phyloP scores from a whole-genome alignment of 768 basidiomycete species.

The Rhodotorula paludigena region DNA sequence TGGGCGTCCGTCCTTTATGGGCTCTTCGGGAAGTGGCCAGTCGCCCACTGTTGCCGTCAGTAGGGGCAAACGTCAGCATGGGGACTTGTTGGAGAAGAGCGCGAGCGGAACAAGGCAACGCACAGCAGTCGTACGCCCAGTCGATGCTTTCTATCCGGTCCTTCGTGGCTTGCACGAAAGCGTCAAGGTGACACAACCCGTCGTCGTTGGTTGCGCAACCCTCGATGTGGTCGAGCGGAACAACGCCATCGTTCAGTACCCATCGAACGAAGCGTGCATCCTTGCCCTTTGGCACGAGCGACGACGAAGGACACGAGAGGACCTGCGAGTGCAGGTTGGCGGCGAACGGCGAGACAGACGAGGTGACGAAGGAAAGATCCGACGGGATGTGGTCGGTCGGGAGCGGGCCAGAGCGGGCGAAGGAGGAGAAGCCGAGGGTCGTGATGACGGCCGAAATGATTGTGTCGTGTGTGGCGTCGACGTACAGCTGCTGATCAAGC shows the following conservation, averaged over 20 bases:
- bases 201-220: constrained; percentile 68
- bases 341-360: constrained; percentile 77
- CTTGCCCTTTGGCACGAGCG: background rate
- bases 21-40: background rate
- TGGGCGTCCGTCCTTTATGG: constrained; percentile 15
- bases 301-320: constrained; percentile 54
- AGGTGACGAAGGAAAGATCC: constrained; percentile 60
- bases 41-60: constrained; percentile 6
- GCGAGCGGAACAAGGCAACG: background rate
- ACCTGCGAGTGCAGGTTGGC: constrained; percentile 67
- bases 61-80: background rate
- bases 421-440: constrained; percentile 47
- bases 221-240: constrained; percentile 68
- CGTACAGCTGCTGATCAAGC: constrained; percentile 46
- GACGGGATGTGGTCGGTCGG: constrained; percentile 47
- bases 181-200: constrained; percentile 69
- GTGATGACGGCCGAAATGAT: constrained; percentile 44
- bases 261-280: constrained; percentile 61
- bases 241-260: constrained; percentile 81
- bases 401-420: constrained; percentile 43
- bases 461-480: constrained; percentile 50
- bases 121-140: constrained; percentile 66
- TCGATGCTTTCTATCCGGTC: constrained; percentile 62
- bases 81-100: background rate
- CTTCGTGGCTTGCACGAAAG: constrained; percentile 67